Base-by-base conservation (phyloP, 1,284 basidiomycete species). In the Ceratobasidium sp. region DNA sequence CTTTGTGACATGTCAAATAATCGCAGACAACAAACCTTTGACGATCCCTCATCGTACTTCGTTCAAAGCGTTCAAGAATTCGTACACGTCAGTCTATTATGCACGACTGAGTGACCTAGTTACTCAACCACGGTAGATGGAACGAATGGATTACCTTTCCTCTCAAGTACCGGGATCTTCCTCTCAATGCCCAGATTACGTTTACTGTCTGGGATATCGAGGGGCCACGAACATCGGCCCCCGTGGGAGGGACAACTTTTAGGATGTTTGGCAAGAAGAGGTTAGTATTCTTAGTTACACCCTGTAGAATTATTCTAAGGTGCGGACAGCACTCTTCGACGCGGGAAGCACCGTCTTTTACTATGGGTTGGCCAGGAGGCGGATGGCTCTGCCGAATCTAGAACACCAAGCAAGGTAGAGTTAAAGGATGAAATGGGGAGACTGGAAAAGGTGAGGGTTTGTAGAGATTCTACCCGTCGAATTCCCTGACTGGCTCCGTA, bases 171-270 rank as follows among this genome's bases (percentile, higher is more conserved):
- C 92, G 93, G 62, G 94, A 97, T 75, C 83, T 99, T 3, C 94
- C 95, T 0, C 80, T 94, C 34, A 90, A 83, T 75, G 89, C 95
- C 0, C 95, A 97, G 74, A 84, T 99, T 65, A 90, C 92, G 0
- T 93, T 98, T 76, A 98, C 96, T 0, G 89, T 98, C 22, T 97
- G 94, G 89, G 95, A 98, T 76, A 93, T 96, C 65, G 89, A 88
- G 43, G 90, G 91, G 0, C 87, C 93, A 47, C 84, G 89, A 27
- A 82, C 83, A 58, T 87, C 91, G 1, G 82, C 85, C 20, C 89
- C 93, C 7, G 87, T 98, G 0, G 96, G 96, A 34, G 96, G 96
- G 0, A 89, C 93, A 1, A 96, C 94, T 0, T 91, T 98, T 77
- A 84, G 87, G 17, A 75, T 98, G 38, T 98, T 98, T 79, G 91